These are phyloP conservation scores for Coleophoma crateriformis DNA, from an alignment of 2,329 filamentous ascomycete species.

Conservation along the genomic window DNA sequence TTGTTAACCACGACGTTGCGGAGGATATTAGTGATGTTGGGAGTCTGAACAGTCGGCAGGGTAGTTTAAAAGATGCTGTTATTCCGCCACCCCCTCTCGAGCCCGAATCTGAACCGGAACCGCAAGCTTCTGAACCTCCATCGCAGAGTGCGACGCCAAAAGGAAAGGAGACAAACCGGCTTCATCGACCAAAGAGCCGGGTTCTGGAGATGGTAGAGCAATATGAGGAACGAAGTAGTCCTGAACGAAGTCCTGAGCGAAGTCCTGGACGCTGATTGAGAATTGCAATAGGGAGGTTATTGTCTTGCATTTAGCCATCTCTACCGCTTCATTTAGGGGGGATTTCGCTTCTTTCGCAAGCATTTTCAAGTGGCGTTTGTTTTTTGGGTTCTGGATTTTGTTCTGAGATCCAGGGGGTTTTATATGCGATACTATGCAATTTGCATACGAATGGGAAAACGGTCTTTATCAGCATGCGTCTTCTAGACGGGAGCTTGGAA, in stretches of 20 bases:
- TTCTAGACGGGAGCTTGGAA: too few species aligned
- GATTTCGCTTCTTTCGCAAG: too few species aligned
- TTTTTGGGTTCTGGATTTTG: too few species aligned
- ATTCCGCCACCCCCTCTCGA: not conserved
- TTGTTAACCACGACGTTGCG: slow-evolving; percentile 76
- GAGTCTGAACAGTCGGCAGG: slow-evolving; percentile 19
- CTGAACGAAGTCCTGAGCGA: not conserved
- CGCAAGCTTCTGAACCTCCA: not conserved
- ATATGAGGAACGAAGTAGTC: slow-evolving; percentile 15
- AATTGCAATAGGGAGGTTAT: too few species aligned
- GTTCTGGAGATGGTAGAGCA: slow-evolving; percentile 22
- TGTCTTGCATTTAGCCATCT: too few species aligned
- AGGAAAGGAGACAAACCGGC: slow-evolving; percentile 4
- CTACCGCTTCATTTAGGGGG: too few species aligned
- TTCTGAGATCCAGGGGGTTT: too few species aligned
- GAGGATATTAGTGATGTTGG: slow-evolving; percentile 36
- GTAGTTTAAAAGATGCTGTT: slow-evolving; percentile 7
- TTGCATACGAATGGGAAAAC: too few species aligned
- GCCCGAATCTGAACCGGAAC: not conserved
- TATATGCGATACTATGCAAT: too few species aligned
- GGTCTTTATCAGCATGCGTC: too few species aligned
- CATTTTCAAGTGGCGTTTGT: too few species aligned
- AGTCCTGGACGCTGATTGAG: not conserved
- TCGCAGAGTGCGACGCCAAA: not conserved
- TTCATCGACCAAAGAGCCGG: slow-evolving; percentile 9